These are phyloP conservation scores for Tillandsia leiboldiana DNA, from an alignment of 176 grass and related monocot genomes.

Conservation along the genomic window DNA sequence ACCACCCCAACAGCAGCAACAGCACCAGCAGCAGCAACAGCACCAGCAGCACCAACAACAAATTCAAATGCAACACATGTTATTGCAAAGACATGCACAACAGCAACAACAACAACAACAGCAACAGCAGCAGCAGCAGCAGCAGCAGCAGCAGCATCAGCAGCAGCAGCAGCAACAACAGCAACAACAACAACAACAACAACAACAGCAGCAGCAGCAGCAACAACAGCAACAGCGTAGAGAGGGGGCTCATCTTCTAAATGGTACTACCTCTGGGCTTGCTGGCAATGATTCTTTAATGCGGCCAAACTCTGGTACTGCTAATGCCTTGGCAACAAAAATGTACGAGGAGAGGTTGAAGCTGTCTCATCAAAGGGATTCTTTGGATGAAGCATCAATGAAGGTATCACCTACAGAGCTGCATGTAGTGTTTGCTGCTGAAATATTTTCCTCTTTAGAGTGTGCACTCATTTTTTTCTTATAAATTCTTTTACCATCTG, in stretches of 20 bases:
- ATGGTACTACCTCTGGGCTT: slow-evolving; percentile 65
- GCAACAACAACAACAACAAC: slow-evolving; percentile 3
- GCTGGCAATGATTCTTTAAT: slow-evolving; percentile 54
- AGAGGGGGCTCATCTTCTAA: slow-evolving; percentile 59
- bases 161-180: slow-evolving; percentile 33
- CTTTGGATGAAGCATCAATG: slow-evolving; percentile 74
- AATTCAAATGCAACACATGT: slow-evolving; percentile 64
- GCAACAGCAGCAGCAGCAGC: slow-evolving; percentile 2
- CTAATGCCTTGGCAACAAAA: slow-evolving; percentile 91
- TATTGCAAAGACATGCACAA: slow-evolving; percentile 45
- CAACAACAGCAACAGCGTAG: slow-evolving; percentile 42
- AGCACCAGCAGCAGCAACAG: slow-evolving; percentile 44
- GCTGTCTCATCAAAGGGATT: slow-evolving; percentile 77
- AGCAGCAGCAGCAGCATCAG: slow-evolving; percentile 19
- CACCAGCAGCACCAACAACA: slow-evolving; percentile 53
- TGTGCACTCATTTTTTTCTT: not conserved
- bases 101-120: slow-evolving; percentile 45
- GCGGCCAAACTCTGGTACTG: slow-evolving; percentile 48
- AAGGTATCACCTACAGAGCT: slow-evolving; percentile 42
- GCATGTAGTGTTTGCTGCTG: slow-evolving; percentile 4
- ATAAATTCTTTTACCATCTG: slow-evolving; percentile 22
- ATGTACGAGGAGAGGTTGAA: slow-evolving; percentile 94
- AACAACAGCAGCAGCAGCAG: slow-evolving; percentile 17
- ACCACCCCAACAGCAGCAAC: slow-evolving; percentile 33
- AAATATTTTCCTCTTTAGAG: not conserved